phyloP scores from a whole-genome alignment of 1,139 yeast species.

The Sugiyamaella xylanicola region DNA sequence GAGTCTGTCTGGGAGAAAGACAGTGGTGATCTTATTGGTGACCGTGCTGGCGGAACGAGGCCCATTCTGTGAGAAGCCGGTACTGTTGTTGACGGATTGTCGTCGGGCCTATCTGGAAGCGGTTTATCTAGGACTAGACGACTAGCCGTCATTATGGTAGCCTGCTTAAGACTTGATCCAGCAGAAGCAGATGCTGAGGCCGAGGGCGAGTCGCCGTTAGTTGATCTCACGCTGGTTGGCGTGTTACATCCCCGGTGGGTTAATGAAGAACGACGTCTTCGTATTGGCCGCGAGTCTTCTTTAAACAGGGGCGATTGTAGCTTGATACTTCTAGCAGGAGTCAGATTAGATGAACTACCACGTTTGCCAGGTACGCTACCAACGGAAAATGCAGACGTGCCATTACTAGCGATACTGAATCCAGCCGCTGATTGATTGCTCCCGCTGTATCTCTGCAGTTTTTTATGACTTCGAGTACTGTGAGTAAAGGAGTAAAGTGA shows the following conservation, averaged over 20 bases:
- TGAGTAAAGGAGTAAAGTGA: constrained; percentile 11
- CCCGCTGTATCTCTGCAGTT: constrained; percentile 10
- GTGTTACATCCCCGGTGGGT: constrained; percentile 22
- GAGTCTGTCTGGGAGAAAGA: background rate
- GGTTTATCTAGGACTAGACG: constrained; percentile 18
- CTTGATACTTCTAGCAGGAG: background rate
- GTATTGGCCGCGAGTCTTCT: constrained; percentile 18
- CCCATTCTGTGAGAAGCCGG: background rate
- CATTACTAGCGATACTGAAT: background rate
- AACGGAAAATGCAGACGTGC: constrained; percentile 8
- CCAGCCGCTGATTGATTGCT: constrained; percentile 7
- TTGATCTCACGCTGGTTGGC: constrained; percentile 3
- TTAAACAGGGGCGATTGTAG: constrained; percentile 17
- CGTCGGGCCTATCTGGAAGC: constrained; percentile 18
- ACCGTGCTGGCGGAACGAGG: constrained; percentile 11
- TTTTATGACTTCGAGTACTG: constrained; percentile 6
- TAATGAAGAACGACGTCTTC: constrained; percentile 23
- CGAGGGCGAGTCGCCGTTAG: background rate
- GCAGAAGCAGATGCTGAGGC: background rate
- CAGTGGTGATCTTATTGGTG: constrained; percentile 7
- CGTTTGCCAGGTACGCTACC: constrained; percentile 11
- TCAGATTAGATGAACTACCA: background rate
- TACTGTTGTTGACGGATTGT: background rate
- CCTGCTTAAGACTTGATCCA: constrained; percentile 7
- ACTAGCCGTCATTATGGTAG: constrained; percentile 3